Conservation (phyloP, 1,139 yeast genomes). For the Magnusiomyces paraingens region DNA sequence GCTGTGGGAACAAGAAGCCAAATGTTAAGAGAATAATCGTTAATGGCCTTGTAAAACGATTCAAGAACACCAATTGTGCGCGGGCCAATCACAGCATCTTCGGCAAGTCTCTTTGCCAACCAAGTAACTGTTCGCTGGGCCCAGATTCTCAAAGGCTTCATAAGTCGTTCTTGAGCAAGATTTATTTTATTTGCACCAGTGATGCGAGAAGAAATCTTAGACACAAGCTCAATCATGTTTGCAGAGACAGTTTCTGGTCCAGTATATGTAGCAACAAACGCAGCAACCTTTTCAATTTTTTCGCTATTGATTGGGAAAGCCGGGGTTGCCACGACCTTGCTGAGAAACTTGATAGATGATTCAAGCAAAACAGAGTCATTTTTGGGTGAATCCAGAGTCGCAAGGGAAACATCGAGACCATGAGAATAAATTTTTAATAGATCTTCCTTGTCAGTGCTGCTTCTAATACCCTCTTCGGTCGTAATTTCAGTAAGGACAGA, state of each 20-base stretch:
- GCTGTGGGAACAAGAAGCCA: constrained; percentile 44
- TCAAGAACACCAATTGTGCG: not conserved
- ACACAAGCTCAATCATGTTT: constrained; percentile 1
- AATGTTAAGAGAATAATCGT: constrained; percentile 26
- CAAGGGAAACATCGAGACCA: constrained; percentile 1
- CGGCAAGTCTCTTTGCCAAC: constrained; percentile 27
- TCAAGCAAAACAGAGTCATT: constrained; percentile 6
- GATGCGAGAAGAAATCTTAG: not conserved
- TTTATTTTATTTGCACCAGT: constrained; percentile 1
- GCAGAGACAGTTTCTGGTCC: constrained; percentile 1
- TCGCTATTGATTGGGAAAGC: not conserved
- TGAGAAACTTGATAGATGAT: constrained; percentile 1
- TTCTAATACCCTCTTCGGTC: not conserved
- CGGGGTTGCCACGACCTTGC: not conserved
- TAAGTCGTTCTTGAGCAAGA: constrained; percentile 1
- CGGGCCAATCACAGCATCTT: constrained; percentile 17
- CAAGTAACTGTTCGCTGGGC: constrained; percentile 23
- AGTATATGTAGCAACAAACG: constrained; percentile 4
- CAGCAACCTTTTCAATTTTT: not conserved
- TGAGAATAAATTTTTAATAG: not conserved
- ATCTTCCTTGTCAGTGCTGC: not conserved
- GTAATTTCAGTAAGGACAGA: constrained; percentile 12
- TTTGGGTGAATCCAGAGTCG: constrained; percentile 1
- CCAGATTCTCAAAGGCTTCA: constrained; percentile 15
- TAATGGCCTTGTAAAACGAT: constrained; percentile 9